Evolutionary conservation across 192 early-diverging fungal species (phyloP).

Genomic region (Coemansia sp.): DNA sequence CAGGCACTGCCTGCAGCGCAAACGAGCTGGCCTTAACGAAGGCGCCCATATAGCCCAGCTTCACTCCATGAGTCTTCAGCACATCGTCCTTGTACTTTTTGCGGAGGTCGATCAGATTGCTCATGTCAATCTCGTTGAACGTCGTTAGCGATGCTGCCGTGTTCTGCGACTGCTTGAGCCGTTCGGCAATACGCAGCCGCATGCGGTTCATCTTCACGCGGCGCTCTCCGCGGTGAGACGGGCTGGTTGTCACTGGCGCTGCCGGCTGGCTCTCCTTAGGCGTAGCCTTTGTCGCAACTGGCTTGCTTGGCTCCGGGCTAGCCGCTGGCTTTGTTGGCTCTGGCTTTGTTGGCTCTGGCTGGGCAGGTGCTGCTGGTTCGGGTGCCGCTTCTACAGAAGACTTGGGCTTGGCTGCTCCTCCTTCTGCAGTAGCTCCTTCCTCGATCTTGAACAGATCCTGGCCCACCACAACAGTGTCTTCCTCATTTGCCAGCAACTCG

Average conservation of each 20-base stretch:
- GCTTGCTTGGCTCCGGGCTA: conserved; percentile 17
- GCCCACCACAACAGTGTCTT: conserved; percentile 86
- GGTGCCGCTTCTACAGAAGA: conserved; percentile 33
- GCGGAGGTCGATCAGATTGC: conserved; percentile 87
- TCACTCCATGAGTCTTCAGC: conserved; percentile 90
- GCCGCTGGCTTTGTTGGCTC: conserved; percentile 36
- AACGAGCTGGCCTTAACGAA: conserved; percentile 89
- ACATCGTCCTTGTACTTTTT: conserved; percentile 92
- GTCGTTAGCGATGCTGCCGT: conserved; percentile 96
- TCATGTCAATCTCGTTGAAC: conserved; percentile 99
- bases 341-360: conserved; percentile 14
- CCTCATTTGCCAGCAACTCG: conserved; percentile 78
- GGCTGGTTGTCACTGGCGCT: conserved; percentile 29
- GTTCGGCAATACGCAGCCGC: conserved; percentile 89
- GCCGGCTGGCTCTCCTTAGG: background rate
- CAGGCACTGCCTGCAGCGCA: conserved; percentile 87
- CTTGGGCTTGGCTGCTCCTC: conserved; percentile 49
- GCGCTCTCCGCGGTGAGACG: conserved; percentile 37
- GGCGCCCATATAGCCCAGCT: conserved; percentile 97
- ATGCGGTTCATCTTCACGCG: conserved; percentile 97
- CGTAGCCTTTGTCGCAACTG: conserved; percentile 26
- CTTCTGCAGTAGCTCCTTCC: conserved; percentile 48
- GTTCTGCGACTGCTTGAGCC: conserved; percentile 96
- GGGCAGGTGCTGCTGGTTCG: conserved; percentile 10
- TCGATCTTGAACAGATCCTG: conserved; percentile 94